phyloP scores from a whole-genome alignment of 208 protist species.

The Perkinsela sp. region DNA sequence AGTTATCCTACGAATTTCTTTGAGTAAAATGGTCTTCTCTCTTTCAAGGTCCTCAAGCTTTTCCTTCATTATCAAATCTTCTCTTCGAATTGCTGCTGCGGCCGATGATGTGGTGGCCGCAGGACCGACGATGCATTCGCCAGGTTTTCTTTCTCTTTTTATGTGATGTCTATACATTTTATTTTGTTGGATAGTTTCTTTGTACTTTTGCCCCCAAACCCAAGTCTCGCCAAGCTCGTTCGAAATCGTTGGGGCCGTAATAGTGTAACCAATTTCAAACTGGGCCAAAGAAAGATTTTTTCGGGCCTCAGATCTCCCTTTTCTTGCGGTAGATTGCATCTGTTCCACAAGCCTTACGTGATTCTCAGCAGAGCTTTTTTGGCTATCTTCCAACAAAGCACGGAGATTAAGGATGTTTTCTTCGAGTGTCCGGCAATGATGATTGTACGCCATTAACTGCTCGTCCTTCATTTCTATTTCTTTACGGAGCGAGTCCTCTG shows the following conservation, averaged over 20 bases:
- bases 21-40: neutral
- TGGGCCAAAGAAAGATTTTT: neutral
- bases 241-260: neutral
- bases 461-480: neutral
- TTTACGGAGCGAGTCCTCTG: neutral
- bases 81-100: neutral
- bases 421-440: neutral
- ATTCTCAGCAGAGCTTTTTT: neutral
- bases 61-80: neutral
- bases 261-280: neutral
- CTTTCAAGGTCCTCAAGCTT: neutral
- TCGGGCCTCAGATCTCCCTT: neutral
- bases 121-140: neutral
- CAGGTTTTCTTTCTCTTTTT: neutral
- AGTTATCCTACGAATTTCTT: neutral
- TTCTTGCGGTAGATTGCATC: neutral
- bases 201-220: conserved; percentile 1
- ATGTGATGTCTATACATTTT: neutral
- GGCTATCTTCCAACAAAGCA: neutral
- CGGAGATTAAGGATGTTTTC: neutral
- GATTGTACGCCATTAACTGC: neutral
- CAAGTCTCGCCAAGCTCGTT: neutral
- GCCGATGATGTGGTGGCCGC: neutral
- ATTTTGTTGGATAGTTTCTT: neutral
- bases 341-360: neutral